These are phyloP conservation scores for Nicotiana tomentosiformis DNA, from an alignment of 257 asterid genomes.

Conservation along the genomic window DNA sequence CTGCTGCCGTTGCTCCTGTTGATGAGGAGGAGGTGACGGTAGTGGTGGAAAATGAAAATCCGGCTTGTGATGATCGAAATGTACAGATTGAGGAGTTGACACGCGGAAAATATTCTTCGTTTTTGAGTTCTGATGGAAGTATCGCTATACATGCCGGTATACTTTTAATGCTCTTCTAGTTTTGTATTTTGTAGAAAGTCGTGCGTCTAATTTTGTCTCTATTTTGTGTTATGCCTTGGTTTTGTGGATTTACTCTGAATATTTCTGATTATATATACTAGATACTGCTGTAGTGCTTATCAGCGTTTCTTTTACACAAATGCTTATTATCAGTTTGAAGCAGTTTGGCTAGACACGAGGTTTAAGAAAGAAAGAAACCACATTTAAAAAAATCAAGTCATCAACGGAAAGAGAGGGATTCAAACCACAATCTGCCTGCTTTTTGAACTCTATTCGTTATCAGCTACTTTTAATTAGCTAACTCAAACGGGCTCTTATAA, in stretches of 20 bases:
- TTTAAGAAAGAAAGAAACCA: too few relatives aligned
- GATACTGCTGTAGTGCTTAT: too few relatives aligned
- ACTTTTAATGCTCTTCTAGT: neutral
- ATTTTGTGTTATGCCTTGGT: neutral
- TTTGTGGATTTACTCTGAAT: neutral
- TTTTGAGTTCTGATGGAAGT: slow-evolving; percentile 76
- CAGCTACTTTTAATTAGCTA: too few relatives aligned
- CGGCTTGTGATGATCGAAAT: slow-evolving; percentile 26
- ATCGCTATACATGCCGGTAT: slow-evolving; percentile 91
- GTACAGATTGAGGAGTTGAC: slow-evolving; percentile 48
- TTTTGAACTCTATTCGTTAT: too few relatives aligned
- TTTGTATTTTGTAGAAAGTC: neutral
- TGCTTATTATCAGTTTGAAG: too few relatives aligned
- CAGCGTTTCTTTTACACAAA: too few relatives aligned
- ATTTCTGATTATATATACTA: neutral
- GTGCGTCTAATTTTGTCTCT: neutral
- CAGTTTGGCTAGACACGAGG: too few relatives aligned
- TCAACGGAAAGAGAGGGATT: too few relatives aligned
- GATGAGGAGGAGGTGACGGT: slow-evolving; percentile 31
- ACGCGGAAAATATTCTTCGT: slow-evolving; percentile 46
- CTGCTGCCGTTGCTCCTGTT: slow-evolving; percentile 39
- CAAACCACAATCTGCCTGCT: too few relatives aligned
- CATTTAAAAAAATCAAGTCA: too few relatives aligned
- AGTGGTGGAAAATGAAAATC: slow-evolving; percentile 16
- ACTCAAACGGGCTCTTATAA: too few relatives aligned